Conservation (phyloP, 768 basidiomycete species). For the Megacollybia marginata region DNA sequence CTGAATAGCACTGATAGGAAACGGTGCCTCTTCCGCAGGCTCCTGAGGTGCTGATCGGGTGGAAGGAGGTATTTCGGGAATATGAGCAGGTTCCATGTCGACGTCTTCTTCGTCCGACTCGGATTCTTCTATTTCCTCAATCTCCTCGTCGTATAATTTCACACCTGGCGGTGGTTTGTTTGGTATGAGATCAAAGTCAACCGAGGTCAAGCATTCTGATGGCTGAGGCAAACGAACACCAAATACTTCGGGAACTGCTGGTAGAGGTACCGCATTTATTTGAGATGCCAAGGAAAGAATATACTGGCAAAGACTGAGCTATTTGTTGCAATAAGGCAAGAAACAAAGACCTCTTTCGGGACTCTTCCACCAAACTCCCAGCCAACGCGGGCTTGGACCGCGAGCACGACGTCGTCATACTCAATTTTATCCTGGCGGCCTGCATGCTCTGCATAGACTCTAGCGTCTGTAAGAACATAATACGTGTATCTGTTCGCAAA, state of each 20-base stretch:
- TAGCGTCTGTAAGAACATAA: slow-evolving; percentile 78
- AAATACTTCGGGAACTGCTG: slow-evolving; percentile 82
- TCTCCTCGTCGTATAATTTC: slow-evolving; percentile 70
- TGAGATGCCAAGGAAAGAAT: slow-evolving; percentile 74
- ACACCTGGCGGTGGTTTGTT: slow-evolving; percentile 77
- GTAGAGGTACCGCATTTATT: slow-evolving; percentile 74
- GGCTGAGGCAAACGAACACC: slow-evolving; percentile 72
- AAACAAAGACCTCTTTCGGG: slow-evolving; percentile 67
- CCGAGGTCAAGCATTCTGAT: slow-evolving; percentile 65
- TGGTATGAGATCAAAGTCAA: slow-evolving; percentile 83
- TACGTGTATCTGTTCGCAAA: slow-evolving; percentile 80
- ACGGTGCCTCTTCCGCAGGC: slow-evolving; percentile 34
- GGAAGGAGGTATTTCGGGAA: slow-evolving; percentile 27
- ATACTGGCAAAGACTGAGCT: slow-evolving; percentile 38
- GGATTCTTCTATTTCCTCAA: slow-evolving; percentile 77
- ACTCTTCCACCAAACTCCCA: slow-evolving; percentile 90
- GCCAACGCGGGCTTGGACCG: slow-evolving; percentile 83
- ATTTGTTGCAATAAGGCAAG: no score
- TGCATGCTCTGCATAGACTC: slow-evolving; percentile 84
- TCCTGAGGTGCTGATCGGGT: slow-evolving; percentile 13
- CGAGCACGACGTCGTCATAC: slow-evolving; percentile 74
- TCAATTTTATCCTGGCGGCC: slow-evolving; percentile 73
- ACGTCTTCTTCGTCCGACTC: slow-evolving; percentile 58
- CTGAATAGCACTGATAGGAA: slow-evolving; percentile 53
- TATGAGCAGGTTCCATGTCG: slow-evolving; percentile 64